Evolutionary conservation across 805 yeast species (phyloP).

Genomic region (Saccharomycopsis sp.): DNA sequence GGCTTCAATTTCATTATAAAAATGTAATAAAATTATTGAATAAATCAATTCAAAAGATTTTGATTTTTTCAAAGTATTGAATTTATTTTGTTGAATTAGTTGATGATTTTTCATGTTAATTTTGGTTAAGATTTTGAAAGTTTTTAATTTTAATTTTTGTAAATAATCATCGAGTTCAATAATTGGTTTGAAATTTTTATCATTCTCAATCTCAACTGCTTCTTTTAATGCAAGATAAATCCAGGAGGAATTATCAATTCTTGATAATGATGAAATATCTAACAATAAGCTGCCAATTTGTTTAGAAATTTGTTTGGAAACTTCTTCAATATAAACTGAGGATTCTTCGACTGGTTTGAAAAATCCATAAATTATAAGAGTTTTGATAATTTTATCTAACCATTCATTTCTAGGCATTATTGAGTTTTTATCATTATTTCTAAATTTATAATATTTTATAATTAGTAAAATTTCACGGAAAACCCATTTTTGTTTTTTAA

Average conservation of each 20-base stretch:
- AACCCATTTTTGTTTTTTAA: conserved; percentile 41
- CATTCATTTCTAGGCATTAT: conserved; percentile 22
- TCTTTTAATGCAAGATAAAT: conserved; percentile 41
- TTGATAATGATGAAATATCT: conserved; percentile 37
- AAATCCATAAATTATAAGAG: conserved; percentile 20
- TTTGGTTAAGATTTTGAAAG: conserved; percentile 37
- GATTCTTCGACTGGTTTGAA: conserved; percentile 16
- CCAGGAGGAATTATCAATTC: conserved; percentile 46
- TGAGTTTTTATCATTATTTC: conserved; percentile 11
- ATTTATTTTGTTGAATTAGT: conserved; percentile 19
- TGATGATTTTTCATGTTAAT: conserved; percentile 23
- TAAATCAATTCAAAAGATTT: conserved; percentile 66
- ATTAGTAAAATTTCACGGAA: conserved; percentile 42
- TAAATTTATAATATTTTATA: conserved; percentile 35
- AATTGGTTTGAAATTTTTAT: conserved; percentile 21
- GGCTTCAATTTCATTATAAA: conserved; percentile 51
- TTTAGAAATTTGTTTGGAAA: conserved; percentile 41
- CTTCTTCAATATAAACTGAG: conserved; percentile 17
- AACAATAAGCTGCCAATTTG: conserved; percentile 61
- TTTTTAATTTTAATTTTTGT: conserved; percentile 34
- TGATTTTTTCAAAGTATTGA: conserved; percentile 25
- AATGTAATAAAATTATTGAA: conserved; percentile 66
- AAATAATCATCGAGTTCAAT: conserved; percentile 52
- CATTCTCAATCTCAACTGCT: conserved; percentile 23
- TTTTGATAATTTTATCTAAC: conserved; percentile 24